Conservation (phyloP, 2,329 filamentous ascomycete species). For the Monosporascus ibericus region DNA sequence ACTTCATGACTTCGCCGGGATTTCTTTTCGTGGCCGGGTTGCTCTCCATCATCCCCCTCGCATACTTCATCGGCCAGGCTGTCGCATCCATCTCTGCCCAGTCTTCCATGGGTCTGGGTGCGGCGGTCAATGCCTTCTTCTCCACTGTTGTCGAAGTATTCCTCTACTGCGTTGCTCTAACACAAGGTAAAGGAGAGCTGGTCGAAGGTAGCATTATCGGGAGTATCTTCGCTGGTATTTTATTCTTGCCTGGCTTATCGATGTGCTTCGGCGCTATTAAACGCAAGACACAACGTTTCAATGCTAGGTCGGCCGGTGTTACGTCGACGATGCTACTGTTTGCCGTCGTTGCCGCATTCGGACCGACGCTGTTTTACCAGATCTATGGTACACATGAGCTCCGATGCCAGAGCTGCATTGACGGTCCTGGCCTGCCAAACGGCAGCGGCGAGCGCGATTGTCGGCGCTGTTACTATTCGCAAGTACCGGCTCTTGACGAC, state of each 20-base stretch:
- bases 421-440: constrained; percentile 32
- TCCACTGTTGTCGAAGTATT: constrained; percentile 97
- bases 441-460: constrained; percentile 62
- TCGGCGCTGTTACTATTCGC: constrained; percentile 88
- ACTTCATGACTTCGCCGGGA: constrained; percentile 71
- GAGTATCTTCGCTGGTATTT: constrained; percentile 93
- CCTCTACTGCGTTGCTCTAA: constrained; percentile 89
- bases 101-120: constrained; percentile 95
- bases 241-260: constrained; percentile 89
- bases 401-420: constrained; percentile 66
- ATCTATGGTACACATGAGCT: constrained; percentile 97
- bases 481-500: constrained; percentile 76
- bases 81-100: constrained; percentile 98
- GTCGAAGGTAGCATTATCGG: constrained; percentile 97
- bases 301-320: constrained; percentile 90
- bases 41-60: constrained; percentile 89
- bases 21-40: constrained; percentile 81
- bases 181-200: constrained; percentile 83
- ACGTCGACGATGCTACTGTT: constrained; percentile 98
- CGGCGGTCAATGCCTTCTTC: constrained; percentile 97
- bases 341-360: constrained; percentile 89
- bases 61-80: constrained; percentile 97
- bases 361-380: constrained; percentile 95
- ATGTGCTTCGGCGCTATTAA: constrained; percentile 99
- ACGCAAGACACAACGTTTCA: constrained; percentile 97